Conservation (phyloP, 495 filamentous ascomycete species). For the Corynascus novoguineensis region DNA sequence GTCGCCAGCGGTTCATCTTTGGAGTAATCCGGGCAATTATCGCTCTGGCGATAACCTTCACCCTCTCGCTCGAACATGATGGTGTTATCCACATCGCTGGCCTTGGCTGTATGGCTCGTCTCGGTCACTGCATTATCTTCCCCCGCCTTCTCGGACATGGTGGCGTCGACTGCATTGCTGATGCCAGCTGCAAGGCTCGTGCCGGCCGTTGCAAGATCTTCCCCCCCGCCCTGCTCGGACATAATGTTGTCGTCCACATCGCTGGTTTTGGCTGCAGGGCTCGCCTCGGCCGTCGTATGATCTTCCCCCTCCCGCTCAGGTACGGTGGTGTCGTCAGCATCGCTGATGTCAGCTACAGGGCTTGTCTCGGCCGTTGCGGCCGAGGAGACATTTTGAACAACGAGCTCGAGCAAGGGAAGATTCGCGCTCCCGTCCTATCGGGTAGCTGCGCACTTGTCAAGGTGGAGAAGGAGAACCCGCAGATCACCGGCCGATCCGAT, state of each 20-base stretch:
- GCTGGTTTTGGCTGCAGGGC: neutral
- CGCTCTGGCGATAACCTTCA: neutral
- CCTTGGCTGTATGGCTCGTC: neutral
- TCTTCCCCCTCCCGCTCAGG: neutral
- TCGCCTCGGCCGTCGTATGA: neutral
- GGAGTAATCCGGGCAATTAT: neutral
- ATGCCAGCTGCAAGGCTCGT: neutral
- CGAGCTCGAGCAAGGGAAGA: neutral
- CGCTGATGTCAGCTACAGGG: neutral
- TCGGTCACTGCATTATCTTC: neutral
- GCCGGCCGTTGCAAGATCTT: neutral
- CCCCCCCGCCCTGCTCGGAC: neutral
- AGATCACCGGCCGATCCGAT: neutral
- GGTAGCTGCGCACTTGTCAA: neutral
- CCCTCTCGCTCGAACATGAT: neutral
- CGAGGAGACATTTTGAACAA: neutral
- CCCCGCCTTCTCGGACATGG: neutral
- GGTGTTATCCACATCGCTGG: neutral
- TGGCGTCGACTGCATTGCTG: neutral
- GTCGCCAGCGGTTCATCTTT: neutral
- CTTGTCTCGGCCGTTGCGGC: neutral
- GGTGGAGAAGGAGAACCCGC: neutral
- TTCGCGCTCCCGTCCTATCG: neutral
- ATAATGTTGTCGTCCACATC: neutral
- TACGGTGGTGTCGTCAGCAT: neutral